Evolutionary conservation across 2,329 filamentous ascomycete species (phyloP), one percentile per base, ranked within the genome.

Genomic region (Fusarium dlaminii): DNA sequence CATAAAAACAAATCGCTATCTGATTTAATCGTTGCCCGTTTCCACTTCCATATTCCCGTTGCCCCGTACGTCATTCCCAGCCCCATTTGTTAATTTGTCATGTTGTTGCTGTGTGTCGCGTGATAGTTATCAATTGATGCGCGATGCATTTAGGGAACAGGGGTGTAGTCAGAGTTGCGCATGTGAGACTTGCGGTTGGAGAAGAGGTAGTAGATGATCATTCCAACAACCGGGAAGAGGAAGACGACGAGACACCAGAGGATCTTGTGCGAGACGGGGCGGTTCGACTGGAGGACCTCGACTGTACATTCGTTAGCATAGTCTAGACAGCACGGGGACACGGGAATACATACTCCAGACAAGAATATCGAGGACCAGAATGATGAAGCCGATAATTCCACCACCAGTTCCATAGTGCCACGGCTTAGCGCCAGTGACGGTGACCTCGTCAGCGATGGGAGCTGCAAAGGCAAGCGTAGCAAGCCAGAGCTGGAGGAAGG

Each of bases 201-300:
- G 82, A 92, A 91, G 59, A 92, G 81, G 79, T 85, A 92, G 82
- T 92, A 92, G 80, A 91, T 82, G 76, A 91, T 81, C 80, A 91
- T 84, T 67, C 90, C 90, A 73, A 89, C 79, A 55, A 92, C 83
- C 8, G 90, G 90, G 83, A 92, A 91, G 70, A 92, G 81, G 83
- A 92, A 91, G 77, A 92, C 89, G 48, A 90, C 83, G 2, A 91
- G 83, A 55, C 85, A 88, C 90, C 90, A 92, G 36, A 91, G 82
- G 7, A 92, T 79, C 83, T 92, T 92, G 81, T 87, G 83, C 27
- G 82, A 79, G 27, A 86, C 82, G 9, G 89, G 86, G 67, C 90
- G 89, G 81, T 87, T 90, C 45, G 90, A 91, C 81, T 91, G 89
- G 65, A 92, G 82, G 73, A 92, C 87, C 82, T 92, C 90, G 75